phyloP scores from a whole-genome alignment of 768 basidiomycete genomes.

The Hygrocybe punicea region DNA sequence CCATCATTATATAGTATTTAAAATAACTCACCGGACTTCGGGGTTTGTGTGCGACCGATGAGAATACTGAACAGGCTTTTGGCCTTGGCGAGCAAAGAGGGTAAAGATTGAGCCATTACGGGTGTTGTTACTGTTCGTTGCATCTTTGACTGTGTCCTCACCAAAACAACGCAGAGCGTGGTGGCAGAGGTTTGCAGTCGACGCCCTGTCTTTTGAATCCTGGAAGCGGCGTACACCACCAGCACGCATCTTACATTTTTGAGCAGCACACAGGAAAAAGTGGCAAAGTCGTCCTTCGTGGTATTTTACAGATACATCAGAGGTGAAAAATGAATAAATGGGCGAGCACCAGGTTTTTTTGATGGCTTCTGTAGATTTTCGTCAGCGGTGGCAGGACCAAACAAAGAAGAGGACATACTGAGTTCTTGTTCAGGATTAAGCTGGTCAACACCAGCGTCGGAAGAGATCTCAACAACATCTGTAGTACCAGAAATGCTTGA shows the following conservation, averaged over 20 bases:
- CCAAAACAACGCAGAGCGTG: conserved; percentile 33
- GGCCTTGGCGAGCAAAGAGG: conserved; percentile 25
- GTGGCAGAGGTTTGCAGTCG: conserved; percentile 29
- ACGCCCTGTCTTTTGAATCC: conserved; percentile 21
- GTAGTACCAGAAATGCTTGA: not conserved
- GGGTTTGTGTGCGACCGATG: conserved; percentile 24
- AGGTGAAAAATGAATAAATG: conserved; percentile 28
- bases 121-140: not conserved
- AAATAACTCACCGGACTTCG: conserved; percentile 20
- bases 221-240: conserved; percentile 16
- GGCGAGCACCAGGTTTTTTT: conserved; percentile 25
- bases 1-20: not conserved
- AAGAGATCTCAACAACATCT: not conserved
- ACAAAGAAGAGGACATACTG: not conserved
- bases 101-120: conserved; percentile 22
- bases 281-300: conserved; percentile 16
- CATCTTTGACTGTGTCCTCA: conserved; percentile 21
- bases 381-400: not conserved
- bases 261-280: conserved; percentile 23
- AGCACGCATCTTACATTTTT: conserved; percentile 14
- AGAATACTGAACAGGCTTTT: conserved; percentile 31
- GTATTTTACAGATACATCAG: conserved; percentile 16
- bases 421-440: not conserved
- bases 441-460: not conserved
- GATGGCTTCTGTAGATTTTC: conserved; percentile 17